These are phyloP conservation scores for Xylariomycetidae sp. DNA, from an alignment of 2,329 filamentous ascomycete species.

Conservation along the genomic window DNA sequence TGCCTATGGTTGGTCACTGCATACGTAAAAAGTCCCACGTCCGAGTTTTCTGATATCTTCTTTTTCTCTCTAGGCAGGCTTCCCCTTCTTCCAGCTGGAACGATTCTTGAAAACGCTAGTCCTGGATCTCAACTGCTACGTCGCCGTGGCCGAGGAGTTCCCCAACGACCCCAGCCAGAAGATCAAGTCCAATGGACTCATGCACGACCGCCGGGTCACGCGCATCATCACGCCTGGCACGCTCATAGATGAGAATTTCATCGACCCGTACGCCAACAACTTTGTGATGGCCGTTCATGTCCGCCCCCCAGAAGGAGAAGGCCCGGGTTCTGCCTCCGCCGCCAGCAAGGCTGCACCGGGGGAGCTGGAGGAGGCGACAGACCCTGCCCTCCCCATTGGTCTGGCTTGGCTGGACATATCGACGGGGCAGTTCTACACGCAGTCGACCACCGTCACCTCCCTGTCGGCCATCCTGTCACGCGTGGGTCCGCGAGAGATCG, in stretches of 20 bases:
- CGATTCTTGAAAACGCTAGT: conserved; percentile 89
- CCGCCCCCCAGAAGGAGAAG: conserved; percentile 14
- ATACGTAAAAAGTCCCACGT: no score
- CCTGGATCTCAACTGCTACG: conserved; percentile 82
- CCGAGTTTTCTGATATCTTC: no score
- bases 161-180: conserved; percentile 65
- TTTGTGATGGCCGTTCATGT: conserved; percentile 79
- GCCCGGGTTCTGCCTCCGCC: conserved; percentile 6
- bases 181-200: conserved; percentile 67
- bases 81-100: conserved; percentile 88
- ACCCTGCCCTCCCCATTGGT: conserved; percentile 40
- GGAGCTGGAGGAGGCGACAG: conserved; percentile 2
- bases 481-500: conserved; percentile 76
- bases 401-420: conserved; percentile 93
- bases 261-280: conserved; percentile 90
- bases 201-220: conserved; percentile 79
- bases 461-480: conserved; percentile 78
- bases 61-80: conserved; percentile 65
- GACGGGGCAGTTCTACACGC: conserved; percentile 89
- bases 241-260: conserved; percentile 94
- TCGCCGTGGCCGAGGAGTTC: conserved; percentile 92
- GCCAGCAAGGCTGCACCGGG: neutral
- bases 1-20: conserved; percentile 66
- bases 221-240: conserved; percentile 92
- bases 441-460: conserved; percentile 62